A percentile compares a stretch with the other conserved stretches of the same genome.
Evolutionary conservation across 768 basidiomycete genomes (phyloP).

Genomic region (Holtermannia corniformis): DNA sequence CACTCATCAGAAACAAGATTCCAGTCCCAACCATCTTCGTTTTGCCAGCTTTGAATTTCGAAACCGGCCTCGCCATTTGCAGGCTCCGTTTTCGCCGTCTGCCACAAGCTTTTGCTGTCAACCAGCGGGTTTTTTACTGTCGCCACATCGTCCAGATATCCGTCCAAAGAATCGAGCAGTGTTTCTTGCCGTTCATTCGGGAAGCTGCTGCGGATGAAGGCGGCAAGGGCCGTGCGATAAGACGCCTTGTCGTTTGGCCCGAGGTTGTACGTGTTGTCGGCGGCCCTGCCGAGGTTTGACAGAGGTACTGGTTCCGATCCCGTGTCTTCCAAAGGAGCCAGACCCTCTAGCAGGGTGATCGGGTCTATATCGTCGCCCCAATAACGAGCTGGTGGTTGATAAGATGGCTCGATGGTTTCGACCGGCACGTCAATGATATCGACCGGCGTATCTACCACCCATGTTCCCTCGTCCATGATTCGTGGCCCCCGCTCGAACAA

Average conservation of each 20-base stretch:
- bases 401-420: too few species aligned
- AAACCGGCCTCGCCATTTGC: conserved; percentile 11
- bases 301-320: conserved; percentile 6
- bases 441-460: too few species aligned
- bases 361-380: neutral
- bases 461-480: too few species aligned
- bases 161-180: conserved; percentile 8
- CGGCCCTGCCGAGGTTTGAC: conserved; percentile 22
- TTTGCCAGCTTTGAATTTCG: conserved; percentile 23
- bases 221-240: conserved; percentile 9
- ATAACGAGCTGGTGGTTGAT: too few species aligned
- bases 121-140: conserved; percentile 11
- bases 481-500: too few species aligned
- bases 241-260: conserved; percentile 7
- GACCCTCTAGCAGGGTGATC: neutral
- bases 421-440: too few species aligned
- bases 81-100: conserved; percentile 28
- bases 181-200: conserved; percentile 6
- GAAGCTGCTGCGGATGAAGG: conserved; percentile 19
- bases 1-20: conserved; percentile 31
- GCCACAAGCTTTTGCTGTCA: conserved; percentile 28
- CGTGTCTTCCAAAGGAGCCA: neutral
- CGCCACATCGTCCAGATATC: conserved; percentile 4
- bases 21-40: conserved; percentile 37
- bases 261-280: conserved; percentile 27